phyloP scores from a whole-genome alignment of 129 eudicot genomes.

The Lonicera japonica region DNA sequence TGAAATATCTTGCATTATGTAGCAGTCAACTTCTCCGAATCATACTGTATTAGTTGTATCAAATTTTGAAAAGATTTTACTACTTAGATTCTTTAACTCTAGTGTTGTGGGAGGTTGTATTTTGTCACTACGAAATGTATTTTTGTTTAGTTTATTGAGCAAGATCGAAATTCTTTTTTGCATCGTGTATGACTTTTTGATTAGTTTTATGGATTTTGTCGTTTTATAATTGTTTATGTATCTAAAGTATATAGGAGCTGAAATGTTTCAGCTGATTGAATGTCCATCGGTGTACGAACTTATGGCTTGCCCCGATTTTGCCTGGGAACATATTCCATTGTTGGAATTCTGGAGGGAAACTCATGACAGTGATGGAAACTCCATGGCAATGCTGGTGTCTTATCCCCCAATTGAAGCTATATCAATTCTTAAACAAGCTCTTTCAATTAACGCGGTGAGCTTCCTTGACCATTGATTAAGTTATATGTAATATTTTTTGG shows the following conservation, averaged over 20 bases:
- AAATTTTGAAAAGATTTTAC: too few relatives aligned
- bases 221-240: neutral
- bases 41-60: too few relatives aligned
- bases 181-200: too few relatives aligned
- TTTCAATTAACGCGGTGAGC: conserved; percentile 70
- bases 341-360: conserved; percentile 78
- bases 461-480: too few relatives aligned
- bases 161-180: too few relatives aligned
- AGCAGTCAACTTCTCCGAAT: too few relatives aligned
- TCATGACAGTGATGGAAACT: conserved; percentile 38
- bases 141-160: too few relatives aligned
- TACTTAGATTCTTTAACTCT: too few relatives aligned
- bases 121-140: too few relatives aligned
- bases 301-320: conserved; percentile 71
- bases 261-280: conserved; percentile 70
- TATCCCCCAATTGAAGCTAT: conserved; percentile 57
- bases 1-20: too few relatives aligned
- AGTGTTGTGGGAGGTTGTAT: too few relatives aligned
- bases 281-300: conserved; percentile 97
- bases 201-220: neutral
- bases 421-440: conserved; percentile 59
- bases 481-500: too few relatives aligned
- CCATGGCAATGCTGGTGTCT: conserved; percentile 55
- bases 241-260: neutral
- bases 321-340: conserved; percentile 73